These are phyloP conservation scores for Calophaca sinica DNA, from an alignment of 306 rosid species.

Conservation along the genomic window DNA sequence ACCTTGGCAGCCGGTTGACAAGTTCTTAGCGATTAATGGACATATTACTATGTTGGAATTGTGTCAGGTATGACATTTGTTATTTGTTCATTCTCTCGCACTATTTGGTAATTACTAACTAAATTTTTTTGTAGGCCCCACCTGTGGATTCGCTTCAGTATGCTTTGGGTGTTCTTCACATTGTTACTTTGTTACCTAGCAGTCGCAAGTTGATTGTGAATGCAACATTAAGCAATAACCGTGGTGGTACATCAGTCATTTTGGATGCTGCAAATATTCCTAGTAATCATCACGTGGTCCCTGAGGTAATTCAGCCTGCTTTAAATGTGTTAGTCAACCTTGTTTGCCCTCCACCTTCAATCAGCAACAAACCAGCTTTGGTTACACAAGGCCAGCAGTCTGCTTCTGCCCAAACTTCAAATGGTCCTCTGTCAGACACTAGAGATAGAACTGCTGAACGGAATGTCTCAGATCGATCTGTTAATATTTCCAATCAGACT, in stretches of 20 bases:
- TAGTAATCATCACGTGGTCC: conserved; percentile 72
- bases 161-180: conserved; percentile 91
- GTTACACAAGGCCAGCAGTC: conserved; percentile 72
- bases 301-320: conserved; percentile 94
- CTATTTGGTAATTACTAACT: conserved; percentile 17
- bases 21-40: conserved; percentile 76
- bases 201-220: conserved; percentile 88
- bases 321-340: conserved; percentile 87
- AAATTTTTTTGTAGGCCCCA: conserved; percentile 77
- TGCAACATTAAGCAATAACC: conserved; percentile 86
- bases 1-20: conserved; percentile 85
- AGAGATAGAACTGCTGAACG: conserved; percentile 80
- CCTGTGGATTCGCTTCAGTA: conserved; percentile 92
- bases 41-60: conserved; percentile 88
- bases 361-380: conserved; percentile 80
- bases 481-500: conserved; percentile 58
- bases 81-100: not conserved
- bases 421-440: conserved; percentile 59
- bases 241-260: conserved; percentile 86
- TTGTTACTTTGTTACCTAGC: conserved; percentile 84
- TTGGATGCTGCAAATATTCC: conserved; percentile 92
- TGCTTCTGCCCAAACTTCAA: conserved; percentile 61
- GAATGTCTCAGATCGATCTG: conserved; percentile 65
- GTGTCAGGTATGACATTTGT: conserved; percentile 74
- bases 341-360: conserved; percentile 96